A percentile compares a stretch with the other conserved stretches of the same genome.
Conservation (phyloP, 1,284 basidiomycete genomes). For the Naganishia cerealis region DNA sequence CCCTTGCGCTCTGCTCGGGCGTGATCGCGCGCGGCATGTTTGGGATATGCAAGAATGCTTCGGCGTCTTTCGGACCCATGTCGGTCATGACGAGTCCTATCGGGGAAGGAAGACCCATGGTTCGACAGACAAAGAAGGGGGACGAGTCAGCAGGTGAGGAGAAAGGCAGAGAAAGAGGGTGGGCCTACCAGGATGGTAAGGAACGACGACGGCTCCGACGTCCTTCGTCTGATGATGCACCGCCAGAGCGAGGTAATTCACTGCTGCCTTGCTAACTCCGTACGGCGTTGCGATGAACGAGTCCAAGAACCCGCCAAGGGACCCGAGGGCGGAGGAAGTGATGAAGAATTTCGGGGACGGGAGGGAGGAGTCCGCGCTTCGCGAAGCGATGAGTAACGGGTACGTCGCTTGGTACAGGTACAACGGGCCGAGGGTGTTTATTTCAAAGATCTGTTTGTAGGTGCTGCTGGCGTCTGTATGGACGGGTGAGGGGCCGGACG, state of each 20-base stretch:
- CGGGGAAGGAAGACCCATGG: no score
- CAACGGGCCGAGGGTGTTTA: constrained; percentile 38
- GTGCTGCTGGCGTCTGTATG: neutral
- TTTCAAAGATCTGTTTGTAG: constrained; percentile 23
- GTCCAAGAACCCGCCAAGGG: constrained; percentile 2
- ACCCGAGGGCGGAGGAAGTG: constrained; percentile 32
- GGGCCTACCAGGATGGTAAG: constrained; percentile 28
- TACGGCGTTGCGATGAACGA: constrained; percentile 27
- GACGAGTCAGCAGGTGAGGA: neutral
- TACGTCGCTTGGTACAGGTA: constrained; percentile 36
- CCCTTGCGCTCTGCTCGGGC: constrained; percentile 5
- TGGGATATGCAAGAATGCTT: no score
- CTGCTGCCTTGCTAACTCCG: constrained; percentile 36
- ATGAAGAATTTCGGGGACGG: constrained; percentile 35
- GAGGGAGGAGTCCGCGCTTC: neutral
- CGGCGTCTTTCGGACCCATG: neutral
- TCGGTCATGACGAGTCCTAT: constrained; percentile 5
- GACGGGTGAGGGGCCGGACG: neutral
- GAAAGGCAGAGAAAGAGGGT: neutral
- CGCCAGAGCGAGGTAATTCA: constrained; percentile 35
- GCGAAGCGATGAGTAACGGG: constrained; percentile 25
- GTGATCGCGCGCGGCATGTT: constrained; percentile 1
- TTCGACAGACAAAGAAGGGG: neutral
- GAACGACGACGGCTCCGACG: constrained; percentile 23
- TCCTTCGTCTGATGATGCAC: constrained; percentile 33